Evolutionary conservation across 495 filamentous ascomycete genomes (phyloP).

Genomic region (Penicillium salamii): DNA sequence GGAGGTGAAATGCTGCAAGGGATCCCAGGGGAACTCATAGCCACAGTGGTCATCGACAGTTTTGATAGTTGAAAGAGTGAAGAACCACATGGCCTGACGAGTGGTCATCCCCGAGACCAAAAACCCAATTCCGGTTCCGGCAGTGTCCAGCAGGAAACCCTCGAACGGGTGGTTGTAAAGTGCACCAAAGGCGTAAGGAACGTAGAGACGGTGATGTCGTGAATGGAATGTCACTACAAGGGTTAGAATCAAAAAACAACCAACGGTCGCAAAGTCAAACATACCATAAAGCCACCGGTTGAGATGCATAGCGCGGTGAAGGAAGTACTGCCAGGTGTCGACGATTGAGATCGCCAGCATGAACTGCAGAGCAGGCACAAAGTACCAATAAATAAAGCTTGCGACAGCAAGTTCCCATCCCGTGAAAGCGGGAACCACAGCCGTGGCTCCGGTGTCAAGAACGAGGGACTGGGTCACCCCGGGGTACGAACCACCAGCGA

Average conservation of each 20-base stretch:
- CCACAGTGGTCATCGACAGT: slow-evolving; percentile 98
- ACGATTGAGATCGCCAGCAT: slow-evolving; percentile 66
- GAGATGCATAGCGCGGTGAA: slow-evolving; percentile 90
- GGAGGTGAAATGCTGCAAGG: slow-evolving; percentile 81
- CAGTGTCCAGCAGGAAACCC: slow-evolving; percentile 88
- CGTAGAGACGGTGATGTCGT: slow-evolving; percentile 91
- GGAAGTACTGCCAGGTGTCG: slow-evolving; percentile 97
- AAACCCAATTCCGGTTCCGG: slow-evolving; percentile 79
- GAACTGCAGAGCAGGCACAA: slow-evolving; percentile 75
- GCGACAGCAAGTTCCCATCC: slow-evolving; percentile 74
- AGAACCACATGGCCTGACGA: slow-evolving; percentile 82
- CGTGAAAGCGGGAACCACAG: slow-evolving; percentile 36
- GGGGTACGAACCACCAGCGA: slow-evolving; percentile 75
- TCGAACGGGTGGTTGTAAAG: slow-evolving; percentile 92
- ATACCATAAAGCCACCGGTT: slow-evolving; percentile 96
- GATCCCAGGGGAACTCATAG: slow-evolving; percentile 92
- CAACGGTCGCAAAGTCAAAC: slow-evolving; percentile 26
- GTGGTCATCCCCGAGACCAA: slow-evolving; percentile 71
- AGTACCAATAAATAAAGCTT: slow-evolving; percentile 71
- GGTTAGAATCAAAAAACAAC: slow-evolving; percentile 11
- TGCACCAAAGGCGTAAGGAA: slow-evolving; percentile 95
- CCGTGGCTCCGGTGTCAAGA: slow-evolving; percentile 31
- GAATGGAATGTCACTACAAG: slow-evolving; percentile 78
- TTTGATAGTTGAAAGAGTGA: slow-evolving; percentile 81
- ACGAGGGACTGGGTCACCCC: slow-evolving; percentile 32